A percentile compares a stretch with the other conserved stretches of the same genome.
Evolutionary conservation across 441 rosid genomes (phyloP).

Genomic region (Capsella rubella): DNA sequence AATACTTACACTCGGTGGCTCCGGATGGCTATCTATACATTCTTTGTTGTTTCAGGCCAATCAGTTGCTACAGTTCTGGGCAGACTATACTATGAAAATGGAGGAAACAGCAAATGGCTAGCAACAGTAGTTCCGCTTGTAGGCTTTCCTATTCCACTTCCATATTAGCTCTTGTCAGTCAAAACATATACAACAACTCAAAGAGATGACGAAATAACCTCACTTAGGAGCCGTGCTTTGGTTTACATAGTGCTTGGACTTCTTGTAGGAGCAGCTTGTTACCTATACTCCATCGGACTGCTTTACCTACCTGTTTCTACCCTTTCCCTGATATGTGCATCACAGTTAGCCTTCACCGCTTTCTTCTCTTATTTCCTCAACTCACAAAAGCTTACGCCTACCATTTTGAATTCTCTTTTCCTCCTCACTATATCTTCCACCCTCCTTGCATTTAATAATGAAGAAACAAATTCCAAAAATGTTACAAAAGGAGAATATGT

Average conservation of each 20-base stretch:
- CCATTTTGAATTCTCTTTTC: conserved; percentile 56
- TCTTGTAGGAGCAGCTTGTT: conserved; percentile 44
- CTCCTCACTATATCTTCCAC: conserved; percentile 55
- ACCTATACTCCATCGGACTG: conserved; percentile 53
- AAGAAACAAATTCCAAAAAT: conserved; percentile 34
- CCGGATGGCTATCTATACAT: conserved; percentile 37
- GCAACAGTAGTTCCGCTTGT: conserved; percentile 42
- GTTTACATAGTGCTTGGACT: conserved; percentile 54
- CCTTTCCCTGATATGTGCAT: conserved; percentile 55
- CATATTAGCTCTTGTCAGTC: conserved; percentile 34
- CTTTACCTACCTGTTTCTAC: conserved; percentile 63
- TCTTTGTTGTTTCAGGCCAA: conserved; percentile 48
- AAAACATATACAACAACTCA: conserved; percentile 33
- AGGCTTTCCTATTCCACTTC: conserved; percentile 47
- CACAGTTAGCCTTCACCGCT: conserved; percentile 64
- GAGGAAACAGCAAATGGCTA: conserved; percentile 49
- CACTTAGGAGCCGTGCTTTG: conserved; percentile 37
- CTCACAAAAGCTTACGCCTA: conserved; percentile 57
- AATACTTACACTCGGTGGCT: conserved; percentile 43
- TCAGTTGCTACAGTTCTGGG: conserved; percentile 49
- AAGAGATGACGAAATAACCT: conserved; percentile 28
- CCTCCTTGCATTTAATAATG: conserved; percentile 53
- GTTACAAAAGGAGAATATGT: conserved; percentile 49
- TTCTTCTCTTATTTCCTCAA: conserved; percentile 58
- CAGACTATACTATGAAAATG: conserved; percentile 47